These are phyloP conservation scores for Isabelozyma pseudorhagii DNA, from an alignment of 805 yeast species.

Conservation along the genomic window DNA sequence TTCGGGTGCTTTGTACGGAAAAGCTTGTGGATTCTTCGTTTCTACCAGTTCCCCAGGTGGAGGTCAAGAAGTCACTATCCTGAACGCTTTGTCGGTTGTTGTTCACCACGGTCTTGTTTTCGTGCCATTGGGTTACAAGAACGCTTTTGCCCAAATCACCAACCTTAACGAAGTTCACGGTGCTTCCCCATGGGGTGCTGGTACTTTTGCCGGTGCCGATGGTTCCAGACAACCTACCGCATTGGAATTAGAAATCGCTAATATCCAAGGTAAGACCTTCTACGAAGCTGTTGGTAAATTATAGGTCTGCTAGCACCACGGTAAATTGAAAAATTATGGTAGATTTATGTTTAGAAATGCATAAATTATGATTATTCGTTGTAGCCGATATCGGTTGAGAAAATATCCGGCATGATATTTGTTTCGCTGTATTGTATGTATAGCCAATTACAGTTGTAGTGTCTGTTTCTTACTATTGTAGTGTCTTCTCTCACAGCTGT, in stretches of 20 bases:
- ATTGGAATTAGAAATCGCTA: conserved; percentile 62
- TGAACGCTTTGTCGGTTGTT: conserved; percentile 60
- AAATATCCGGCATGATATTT: too few relatives aligned
- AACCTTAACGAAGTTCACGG: conserved; percentile 69
- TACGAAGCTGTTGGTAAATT: conserved; percentile 25
- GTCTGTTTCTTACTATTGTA: too few relatives aligned
- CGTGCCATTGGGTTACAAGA: conserved; percentile 75
- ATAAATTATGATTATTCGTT: not conserved
- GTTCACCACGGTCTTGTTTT: conserved; percentile 80
- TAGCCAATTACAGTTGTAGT: too few relatives aligned
- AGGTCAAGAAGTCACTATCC: conserved; percentile 74
- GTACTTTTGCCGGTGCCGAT: conserved; percentile 71
- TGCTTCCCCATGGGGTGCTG: conserved; percentile 86
- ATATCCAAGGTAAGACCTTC: conserved; percentile 66
- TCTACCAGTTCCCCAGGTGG: conserved; percentile 78
- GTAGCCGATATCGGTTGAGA: too few relatives aligned
- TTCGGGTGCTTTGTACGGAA: conserved; percentile 65
- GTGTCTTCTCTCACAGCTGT: too few relatives aligned
- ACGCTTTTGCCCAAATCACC: conserved; percentile 51
- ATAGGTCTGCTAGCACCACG: not conserved
- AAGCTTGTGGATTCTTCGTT: conserved; percentile 69
- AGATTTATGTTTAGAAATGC: not conserved
- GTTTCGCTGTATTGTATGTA: not conserved
- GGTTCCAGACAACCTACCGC: conserved; percentile 69
- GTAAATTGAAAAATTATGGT: not conserved